phyloP scores from a whole-genome alignment of 805 yeast genomes.

The Brettanomyces custersianus region DNA sequence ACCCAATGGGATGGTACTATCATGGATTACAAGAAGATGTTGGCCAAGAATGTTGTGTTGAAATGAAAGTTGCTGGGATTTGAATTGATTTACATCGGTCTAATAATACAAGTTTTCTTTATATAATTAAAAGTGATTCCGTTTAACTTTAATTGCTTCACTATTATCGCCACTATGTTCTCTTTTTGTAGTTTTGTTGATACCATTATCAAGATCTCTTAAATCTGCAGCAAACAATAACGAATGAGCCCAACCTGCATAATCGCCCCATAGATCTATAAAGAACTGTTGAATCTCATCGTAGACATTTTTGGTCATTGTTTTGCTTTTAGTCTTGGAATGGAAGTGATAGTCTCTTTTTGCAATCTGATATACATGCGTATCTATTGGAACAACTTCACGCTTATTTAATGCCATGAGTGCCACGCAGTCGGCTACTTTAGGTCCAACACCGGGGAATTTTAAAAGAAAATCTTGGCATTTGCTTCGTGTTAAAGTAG shows the following conservation, averaged over 20 bases:
- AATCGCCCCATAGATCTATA: slow-evolving; percentile 56
- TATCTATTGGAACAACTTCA: slow-evolving; percentile 89
- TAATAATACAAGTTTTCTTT: not conserved
- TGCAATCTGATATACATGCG: slow-evolving; percentile 89
- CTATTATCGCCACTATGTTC: slow-evolving; percentile 2
- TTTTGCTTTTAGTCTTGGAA: slow-evolving; percentile 20
- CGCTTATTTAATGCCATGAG: slow-evolving; percentile 84
- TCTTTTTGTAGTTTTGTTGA: slow-evolving; percentile 25
- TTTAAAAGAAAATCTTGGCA: slow-evolving; percentile 47
- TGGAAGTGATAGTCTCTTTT: slow-evolving; percentile 65
- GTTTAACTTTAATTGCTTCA: not conserved
- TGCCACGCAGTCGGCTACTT: slow-evolving; percentile 95
- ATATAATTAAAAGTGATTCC: too few species aligned
- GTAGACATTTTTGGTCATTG: slow-evolving; percentile 44
- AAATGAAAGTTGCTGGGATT: slow-evolving; percentile 18
- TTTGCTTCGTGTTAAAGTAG: slow-evolving; percentile 32
- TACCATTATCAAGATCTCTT: slow-evolving; percentile 60
- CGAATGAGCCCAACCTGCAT: slow-evolving; percentile 99
- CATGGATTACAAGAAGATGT: slow-evolving; percentile 84
- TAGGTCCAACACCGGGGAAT: slow-evolving; percentile 90
- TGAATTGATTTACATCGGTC: not conserved
- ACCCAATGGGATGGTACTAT: slow-evolving; percentile 95
- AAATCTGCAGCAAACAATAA: slow-evolving; percentile 81
- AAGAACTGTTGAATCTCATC: slow-evolving; percentile 43
- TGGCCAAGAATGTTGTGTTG: slow-evolving; percentile 84